Conservation (phyloP, 257 asterid genomes). For the Eustoma russellianum region DNA sequence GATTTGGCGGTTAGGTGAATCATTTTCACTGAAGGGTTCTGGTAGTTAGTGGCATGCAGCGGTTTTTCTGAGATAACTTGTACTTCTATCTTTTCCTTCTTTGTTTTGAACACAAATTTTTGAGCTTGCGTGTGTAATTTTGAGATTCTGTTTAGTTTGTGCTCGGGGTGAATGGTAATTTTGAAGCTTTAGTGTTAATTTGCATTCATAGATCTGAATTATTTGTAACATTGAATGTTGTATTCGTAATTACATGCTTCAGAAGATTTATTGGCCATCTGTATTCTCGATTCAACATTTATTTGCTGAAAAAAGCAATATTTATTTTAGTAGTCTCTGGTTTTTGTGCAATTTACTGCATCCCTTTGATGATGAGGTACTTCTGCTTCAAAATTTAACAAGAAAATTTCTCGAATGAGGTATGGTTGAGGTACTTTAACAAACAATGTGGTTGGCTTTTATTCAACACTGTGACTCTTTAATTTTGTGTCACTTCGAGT, state of each 20-base stretch:
- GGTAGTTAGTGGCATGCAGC: slow-evolving; percentile 41
- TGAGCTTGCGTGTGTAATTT: slow-evolving; percentile 32
- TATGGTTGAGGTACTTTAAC: too few relatives aligned
- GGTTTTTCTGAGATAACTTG: slow-evolving; percentile 17
- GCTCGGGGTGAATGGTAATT: slow-evolving; percentile 13
- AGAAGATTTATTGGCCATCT: too few relatives aligned
- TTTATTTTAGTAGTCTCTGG: too few relatives aligned
- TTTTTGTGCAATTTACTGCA: too few relatives aligned
- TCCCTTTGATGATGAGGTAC: too few relatives aligned
- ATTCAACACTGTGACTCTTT: too few relatives aligned
- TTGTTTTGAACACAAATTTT: slow-evolving; percentile 22
- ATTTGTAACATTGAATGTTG: slow-evolving; percentile 8
- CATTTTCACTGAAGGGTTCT: slow-evolving; percentile 11
- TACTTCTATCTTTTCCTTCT: slow-evolving; percentile 11
- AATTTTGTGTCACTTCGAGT: too few relatives aligned
- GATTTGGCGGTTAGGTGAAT: slow-evolving; percentile 12
- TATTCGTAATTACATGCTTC: slow-evolving; percentile 5
- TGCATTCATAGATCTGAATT: slow-evolving; percentile 14
- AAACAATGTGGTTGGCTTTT: too few relatives aligned
- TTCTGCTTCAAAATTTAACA: too few relatives aligned
- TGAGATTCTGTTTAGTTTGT: slow-evolving; percentile 6
- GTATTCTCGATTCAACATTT: too few relatives aligned
- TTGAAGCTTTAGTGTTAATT: slow-evolving; percentile 13
- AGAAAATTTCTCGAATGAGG: too few relatives aligned
- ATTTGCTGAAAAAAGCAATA: too few relatives aligned